Evolutionary conservation across 257 asterid species (phyloP).

Genomic region (Jaltomata sinuosa): DNA sequence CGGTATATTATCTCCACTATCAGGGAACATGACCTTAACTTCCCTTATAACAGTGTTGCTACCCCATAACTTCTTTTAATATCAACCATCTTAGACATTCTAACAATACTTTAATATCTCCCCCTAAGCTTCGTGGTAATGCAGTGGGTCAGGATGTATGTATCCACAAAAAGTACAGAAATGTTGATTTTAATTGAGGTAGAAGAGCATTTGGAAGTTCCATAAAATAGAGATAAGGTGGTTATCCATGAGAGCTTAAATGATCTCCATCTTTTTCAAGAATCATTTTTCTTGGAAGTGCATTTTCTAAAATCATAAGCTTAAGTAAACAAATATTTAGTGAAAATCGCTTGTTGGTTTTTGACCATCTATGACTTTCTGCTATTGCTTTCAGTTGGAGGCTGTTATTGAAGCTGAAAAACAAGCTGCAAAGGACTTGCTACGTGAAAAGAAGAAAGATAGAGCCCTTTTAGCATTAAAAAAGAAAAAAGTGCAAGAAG

Average conservation of each 20-base stretch:
- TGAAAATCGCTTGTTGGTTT: not conserved
- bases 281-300: not conserved
- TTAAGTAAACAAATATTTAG: not conserved
- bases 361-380: not conserved
- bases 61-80: not conserved
- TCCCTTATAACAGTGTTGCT: not conserved
- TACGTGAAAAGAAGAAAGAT: conserved; percentile 83
- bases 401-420: conserved; percentile 79
- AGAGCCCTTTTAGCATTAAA: conserved; percentile 72
- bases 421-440: conserved; percentile 80
- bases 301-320: not conserved
- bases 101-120: not conserved
- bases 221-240: not conserved
- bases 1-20: not conserved
- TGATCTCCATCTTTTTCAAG: not conserved
- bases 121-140: not conserved
- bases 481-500: conserved; percentile 78
- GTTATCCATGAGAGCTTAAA: not conserved
- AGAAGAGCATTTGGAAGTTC: not conserved
- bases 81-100: not conserved
- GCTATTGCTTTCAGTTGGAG: conserved; percentile 44
- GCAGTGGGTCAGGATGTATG: not conserved
- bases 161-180: not conserved
- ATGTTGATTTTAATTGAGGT: not conserved
- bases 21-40: not conserved